Evolutionary conservation across 306 rosid species (phyloP), one percentile per base, ranked within the genome.

Genomic region (Casuarina glauca): DNA sequence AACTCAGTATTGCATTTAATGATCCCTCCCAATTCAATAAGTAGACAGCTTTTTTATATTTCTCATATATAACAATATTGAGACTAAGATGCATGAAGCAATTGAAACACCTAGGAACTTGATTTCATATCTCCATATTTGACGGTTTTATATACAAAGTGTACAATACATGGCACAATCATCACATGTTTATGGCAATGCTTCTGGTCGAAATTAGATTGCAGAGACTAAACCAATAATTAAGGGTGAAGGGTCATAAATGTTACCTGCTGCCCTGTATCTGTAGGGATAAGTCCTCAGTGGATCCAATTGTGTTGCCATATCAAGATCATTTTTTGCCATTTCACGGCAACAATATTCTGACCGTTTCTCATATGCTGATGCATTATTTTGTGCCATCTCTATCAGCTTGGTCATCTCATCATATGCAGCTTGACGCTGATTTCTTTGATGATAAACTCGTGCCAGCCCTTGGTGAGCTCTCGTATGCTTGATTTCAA

Each of bases 401-500:
- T 82, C 96, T 72, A 91, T 91, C 17, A 93, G 91, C 82, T 78
- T 88, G 35, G 94, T 91, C 96, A 93, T 93, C 90, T 93, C 97
- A 69, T 91, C 93, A 60, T 81, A 88, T 6, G 96, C 97, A 35
- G 87, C 88, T 83, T 93, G 87, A 26, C 87, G 75, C 78, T 88
- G 91, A 77, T 86, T 84, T 80, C 86, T 86, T 69, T 88, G 90
- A 78, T 89, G 96, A 87, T 85, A 88, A 43, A 93, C 85, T 0
- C 97, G 94, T 0, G 97, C 97, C 3, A 93, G 75, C 48, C 97
- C 97, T 84, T 93, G 94, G 80, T 91, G 97, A 76, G 94, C 97
- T 87, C 96, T 84, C n/a, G 97, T 88, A 85, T 93, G 96, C 86
- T 87, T 85, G 76, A 93, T 93, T 67, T 90, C 90, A 72, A 93